These are phyloP conservation scores for Coemansia sp. DNA, from an alignment of 192 early-diverging fungal genomes.

Conservation along the genomic window DNA sequence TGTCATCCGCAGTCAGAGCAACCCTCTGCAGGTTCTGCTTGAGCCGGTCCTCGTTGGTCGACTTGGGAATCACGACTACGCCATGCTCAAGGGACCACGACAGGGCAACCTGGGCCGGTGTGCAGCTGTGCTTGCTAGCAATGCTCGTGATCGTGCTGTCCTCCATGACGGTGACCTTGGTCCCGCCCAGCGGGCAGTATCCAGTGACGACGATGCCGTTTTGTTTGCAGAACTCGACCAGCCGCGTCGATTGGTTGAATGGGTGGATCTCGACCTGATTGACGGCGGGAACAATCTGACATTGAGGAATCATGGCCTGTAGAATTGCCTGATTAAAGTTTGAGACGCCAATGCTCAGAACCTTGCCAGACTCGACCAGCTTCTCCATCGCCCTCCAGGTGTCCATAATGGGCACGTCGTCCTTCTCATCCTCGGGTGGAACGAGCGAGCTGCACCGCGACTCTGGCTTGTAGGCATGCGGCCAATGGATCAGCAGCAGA, in stretches of 20 bases:
- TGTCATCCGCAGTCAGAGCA: constrained; percentile 31
- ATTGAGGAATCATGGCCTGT: constrained; percentile 60
- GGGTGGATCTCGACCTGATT: constrained; percentile 90
- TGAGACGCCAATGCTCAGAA: constrained; percentile 78
- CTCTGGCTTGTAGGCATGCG: constrained; percentile 57
- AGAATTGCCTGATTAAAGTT: constrained; percentile 68
- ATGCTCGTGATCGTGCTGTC: constrained; percentile 57
- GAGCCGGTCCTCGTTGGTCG: constrained; percentile 64
- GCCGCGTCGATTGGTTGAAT: constrained; percentile 54
- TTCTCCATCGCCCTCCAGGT: constrained; percentile 85
- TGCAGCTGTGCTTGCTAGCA: constrained; percentile 60
- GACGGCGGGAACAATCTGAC: constrained; percentile 72
- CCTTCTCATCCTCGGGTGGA: constrained; percentile 29
- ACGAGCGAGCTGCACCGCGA: constrained; percentile 18
- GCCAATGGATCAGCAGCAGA: constrained; percentile 85
- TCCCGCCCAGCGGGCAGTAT: constrained; percentile 82
- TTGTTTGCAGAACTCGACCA: constrained; percentile 67
- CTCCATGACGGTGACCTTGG: constrained; percentile 26
- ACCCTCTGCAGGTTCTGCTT: constrained; percentile 44
- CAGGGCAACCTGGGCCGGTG: constrained; percentile 71
- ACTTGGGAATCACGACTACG: constrained; percentile 77
- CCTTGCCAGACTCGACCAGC: constrained; percentile 66
- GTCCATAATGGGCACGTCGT: constrained; percentile 57
- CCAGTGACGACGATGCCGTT: constrained; percentile 74
- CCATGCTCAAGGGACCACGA: constrained; percentile 76